Percentiles rank a stretch among this genome's conserved stretches.
phyloP scores from a whole-genome alignment of 345 rosid genomes.

The Dovyalis caffra region DNA sequence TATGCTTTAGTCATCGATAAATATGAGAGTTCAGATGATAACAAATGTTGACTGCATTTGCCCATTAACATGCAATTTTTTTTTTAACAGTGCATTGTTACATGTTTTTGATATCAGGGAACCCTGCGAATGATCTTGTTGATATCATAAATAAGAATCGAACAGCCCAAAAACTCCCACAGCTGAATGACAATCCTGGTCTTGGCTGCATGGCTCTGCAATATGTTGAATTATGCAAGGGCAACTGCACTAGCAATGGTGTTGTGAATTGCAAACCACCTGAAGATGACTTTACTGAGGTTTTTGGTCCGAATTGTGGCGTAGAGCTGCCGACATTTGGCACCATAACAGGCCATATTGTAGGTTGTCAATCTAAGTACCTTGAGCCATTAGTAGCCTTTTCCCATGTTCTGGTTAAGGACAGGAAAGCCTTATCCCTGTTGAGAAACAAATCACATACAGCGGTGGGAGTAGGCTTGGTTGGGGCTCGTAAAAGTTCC shows the following conservation, averaged over 20 bases:
- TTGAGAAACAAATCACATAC: constrained; percentile 61
- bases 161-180: constrained; percentile 51
- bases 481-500: constrained; percentile 54
- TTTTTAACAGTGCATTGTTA: not conserved
- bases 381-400: constrained; percentile 54
- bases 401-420: constrained; percentile 57
- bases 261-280: constrained; percentile 59
- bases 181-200: constrained; percentile 69
- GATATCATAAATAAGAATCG: constrained; percentile 70
- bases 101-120: constrained; percentile 38
- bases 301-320: constrained; percentile 82
- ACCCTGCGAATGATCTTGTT: constrained; percentile 75
- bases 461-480: constrained; percentile 72
- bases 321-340: constrained; percentile 76
- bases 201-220: constrained; percentile 90
- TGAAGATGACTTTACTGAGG: constrained; percentile 70
- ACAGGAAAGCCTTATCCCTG: constrained; percentile 43
- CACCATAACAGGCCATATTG: constrained; percentile 66
- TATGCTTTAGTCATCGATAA: not conserved
- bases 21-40: not conserved
- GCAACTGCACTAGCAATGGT: constrained; percentile 54
- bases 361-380: constrained; percentile 71
- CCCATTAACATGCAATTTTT: not conserved
- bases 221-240: constrained; percentile 67
- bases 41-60: not conserved